A percentile compares a stretch with the other conserved stretches of the same genome.
These are phyloP conservation scores for Loxodes magnus DNA, from an alignment of 73 alveolate species.

Conservation along the genomic window DNA sequence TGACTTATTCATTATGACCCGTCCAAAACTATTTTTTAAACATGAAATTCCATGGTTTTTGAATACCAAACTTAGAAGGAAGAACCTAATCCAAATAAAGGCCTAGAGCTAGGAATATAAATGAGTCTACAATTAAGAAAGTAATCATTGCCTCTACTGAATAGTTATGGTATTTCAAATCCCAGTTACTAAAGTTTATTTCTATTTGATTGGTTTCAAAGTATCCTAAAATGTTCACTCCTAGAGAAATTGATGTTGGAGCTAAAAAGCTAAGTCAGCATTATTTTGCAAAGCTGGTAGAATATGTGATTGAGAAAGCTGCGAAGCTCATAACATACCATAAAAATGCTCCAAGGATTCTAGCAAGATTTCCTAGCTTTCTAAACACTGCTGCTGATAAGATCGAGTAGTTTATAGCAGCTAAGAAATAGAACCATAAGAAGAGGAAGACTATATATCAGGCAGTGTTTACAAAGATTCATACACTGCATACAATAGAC, in stretches of 20 bases:
- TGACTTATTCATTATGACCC: conserved; percentile 4
- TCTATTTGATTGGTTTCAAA: conserved; percentile 3
- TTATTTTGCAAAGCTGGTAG: conserved; percentile 18
- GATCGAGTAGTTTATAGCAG: too few species aligned
- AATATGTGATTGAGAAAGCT: neutral
- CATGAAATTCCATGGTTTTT: conserved; percentile 20
- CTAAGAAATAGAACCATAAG: too few species aligned
- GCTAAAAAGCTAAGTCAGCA: conserved; percentile 40
- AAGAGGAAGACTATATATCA: too few species aligned
- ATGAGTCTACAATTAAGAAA: conserved; percentile 13
- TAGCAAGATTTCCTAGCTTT: too few species aligned
- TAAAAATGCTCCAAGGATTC: too few species aligned
- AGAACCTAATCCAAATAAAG: conserved; percentile 15
- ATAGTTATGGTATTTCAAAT: neutral
- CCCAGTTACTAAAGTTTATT: neutral
- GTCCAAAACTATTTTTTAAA: conserved; percentile 6
- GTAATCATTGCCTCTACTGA: neutral
- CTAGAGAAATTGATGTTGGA: conserved; percentile 39
- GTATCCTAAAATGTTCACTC: conserved; percentile 29
- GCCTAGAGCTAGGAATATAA: conserved; percentile 26
- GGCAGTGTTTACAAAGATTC: neutral
- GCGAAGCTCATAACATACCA: too few species aligned
- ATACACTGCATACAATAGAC: conserved; percentile 13
- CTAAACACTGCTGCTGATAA: too few species aligned
- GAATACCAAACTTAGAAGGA: conserved; percentile 16